phyloP scores from a whole-genome alignment of 164 flowering plant species.

The Annona squamosa region DNA sequence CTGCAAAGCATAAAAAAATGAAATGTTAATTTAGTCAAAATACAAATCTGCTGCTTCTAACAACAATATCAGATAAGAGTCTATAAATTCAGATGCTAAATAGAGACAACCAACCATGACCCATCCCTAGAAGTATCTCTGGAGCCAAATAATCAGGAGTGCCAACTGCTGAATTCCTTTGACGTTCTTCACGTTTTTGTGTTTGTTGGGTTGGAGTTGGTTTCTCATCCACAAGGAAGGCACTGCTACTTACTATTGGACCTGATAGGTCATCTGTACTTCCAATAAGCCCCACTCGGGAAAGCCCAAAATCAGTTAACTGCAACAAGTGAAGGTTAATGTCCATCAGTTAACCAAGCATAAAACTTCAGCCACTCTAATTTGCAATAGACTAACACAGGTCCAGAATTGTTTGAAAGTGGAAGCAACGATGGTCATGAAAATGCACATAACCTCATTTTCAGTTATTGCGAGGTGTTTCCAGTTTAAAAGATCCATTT shows the following conservation, averaged over 20 bases:
- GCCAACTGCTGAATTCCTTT: constrained; percentile 84
- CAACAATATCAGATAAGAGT: not conserved
- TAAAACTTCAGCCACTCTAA: too few relatives aligned
- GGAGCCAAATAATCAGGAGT: constrained; percentile 99
- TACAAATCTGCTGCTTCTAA: not conserved
- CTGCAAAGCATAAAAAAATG: constrained; percentile 29
- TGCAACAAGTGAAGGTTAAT: constrained; percentile 29
- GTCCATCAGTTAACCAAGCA: not conserved
- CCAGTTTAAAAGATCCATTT: too few relatives aligned
- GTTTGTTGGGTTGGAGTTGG: constrained; percentile 30
- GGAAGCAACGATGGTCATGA: too few relatives aligned
- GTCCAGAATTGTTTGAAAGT: too few relatives aligned
- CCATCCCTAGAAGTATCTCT: constrained; percentile 98
- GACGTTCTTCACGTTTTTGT: constrained; percentile 51
- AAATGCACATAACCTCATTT: too few relatives aligned
- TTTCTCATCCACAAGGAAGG: constrained; percentile 48
- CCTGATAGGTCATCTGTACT: constrained; percentile 95
- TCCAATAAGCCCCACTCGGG: constrained; percentile 92
- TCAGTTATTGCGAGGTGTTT: too few relatives aligned
- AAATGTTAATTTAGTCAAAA: not conserved
- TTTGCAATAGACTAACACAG: too few relatives aligned
- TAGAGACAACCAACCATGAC: constrained; percentile 58
- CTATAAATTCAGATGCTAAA: not conserved
- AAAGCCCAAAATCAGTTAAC: constrained; percentile 99
- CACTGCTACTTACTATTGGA: constrained; percentile 37